Evolutionary conservation across 495 filamentous ascomycete genomes (phyloP).

Genomic region (Xylaria venustula): DNA sequence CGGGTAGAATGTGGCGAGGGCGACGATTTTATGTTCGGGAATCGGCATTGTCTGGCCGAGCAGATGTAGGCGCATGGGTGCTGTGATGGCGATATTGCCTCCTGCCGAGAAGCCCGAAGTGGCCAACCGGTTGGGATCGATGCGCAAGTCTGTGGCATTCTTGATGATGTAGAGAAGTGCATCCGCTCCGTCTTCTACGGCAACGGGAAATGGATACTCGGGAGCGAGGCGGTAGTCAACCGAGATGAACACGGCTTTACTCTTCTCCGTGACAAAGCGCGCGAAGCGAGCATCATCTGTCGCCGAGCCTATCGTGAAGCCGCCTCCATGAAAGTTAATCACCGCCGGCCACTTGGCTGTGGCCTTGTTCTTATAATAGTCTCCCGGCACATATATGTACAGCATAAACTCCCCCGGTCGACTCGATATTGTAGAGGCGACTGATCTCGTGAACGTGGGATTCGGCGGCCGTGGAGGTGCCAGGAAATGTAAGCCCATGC

Average conservation of each 20-base stretch:
- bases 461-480: conserved; percentile 64
- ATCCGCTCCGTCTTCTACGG: conserved; percentile 74
- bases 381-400: conserved; percentile 75
- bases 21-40: conserved; percentile 33
- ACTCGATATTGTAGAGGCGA: conserved; percentile 60
- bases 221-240: conserved; percentile 79
- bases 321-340: conserved; percentile 77
- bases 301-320: conserved; percentile 69
- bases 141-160: conserved; percentile 51
- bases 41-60: conserved; percentile 20
- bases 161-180: conserved; percentile 64
- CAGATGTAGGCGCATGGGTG: conserved; percentile 63
- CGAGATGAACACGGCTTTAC: conserved; percentile 61
- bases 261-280: conserved; percentile 45
- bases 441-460: conserved; percentile 63
- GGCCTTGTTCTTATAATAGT: conserved; percentile 53
- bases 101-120: conserved; percentile 86
- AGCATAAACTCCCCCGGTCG: conserved; percentile 58
- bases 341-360: conserved; percentile 59
- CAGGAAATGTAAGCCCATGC: conserved; percentile 74
- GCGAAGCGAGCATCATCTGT: conserved; percentile 75
- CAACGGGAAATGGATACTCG: conserved; percentile 72
- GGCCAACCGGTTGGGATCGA: conserved; percentile 53
- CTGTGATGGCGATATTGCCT: conserved; percentile 80
- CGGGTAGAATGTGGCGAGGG: conserved; percentile 75